These are phyloP conservation scores for Corynascus novoguineensis DNA, from an alignment of 495 filamentous ascomycete genomes.

Conservation along the genomic window DNA sequence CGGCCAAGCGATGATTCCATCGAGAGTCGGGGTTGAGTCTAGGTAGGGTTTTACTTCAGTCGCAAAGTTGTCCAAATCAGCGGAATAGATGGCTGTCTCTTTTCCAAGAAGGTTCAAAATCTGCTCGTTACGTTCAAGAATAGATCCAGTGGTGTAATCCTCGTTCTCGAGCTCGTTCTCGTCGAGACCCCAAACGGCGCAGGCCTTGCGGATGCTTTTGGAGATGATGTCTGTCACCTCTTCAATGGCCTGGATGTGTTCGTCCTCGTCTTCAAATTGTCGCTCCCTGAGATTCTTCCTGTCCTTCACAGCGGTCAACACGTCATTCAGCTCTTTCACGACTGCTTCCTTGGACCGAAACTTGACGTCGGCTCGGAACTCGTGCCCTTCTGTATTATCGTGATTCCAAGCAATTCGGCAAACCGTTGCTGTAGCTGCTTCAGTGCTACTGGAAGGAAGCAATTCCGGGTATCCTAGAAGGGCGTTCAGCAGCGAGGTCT, in stretches of 20 bases:
- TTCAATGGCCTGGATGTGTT: constrained; percentile 1
- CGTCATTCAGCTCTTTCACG: constrained; percentile 10
- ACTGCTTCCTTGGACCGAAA: constrained; percentile 19
- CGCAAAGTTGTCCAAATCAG: constrained; percentile 12
- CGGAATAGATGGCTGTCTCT: constrained; percentile 2
- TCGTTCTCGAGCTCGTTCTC: constrained; percentile 24
- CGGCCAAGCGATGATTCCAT: constrained; percentile 19
- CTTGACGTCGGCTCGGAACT: constrained; percentile 18
- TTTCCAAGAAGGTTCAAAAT: not conserved
- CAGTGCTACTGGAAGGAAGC: constrained; percentile 21
- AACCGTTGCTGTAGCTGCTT: constrained; percentile 21
- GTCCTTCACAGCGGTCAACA: constrained; percentile 8
- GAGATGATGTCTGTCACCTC: constrained; percentile 1
- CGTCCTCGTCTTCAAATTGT: constrained; percentile 7
- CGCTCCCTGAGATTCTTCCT: not conserved
- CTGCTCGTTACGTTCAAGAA: constrained; percentile 9
- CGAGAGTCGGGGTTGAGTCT: constrained; percentile 9
- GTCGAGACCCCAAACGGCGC: constrained; percentile 11
- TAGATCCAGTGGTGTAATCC: constrained; percentile 7
- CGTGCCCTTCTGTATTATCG: constrained; percentile 6
- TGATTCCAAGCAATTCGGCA: constrained; percentile 21
- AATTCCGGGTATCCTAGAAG: constrained; percentile 19
- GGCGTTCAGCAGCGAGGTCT: constrained; percentile 24
- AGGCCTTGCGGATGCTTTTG: not conserved
- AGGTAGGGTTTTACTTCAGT: constrained; percentile 17